Evolutionary conservation across 2,329 filamentous ascomycete genomes (phyloP).

Genomic region (Phialemoniopsis sp.): DNA sequence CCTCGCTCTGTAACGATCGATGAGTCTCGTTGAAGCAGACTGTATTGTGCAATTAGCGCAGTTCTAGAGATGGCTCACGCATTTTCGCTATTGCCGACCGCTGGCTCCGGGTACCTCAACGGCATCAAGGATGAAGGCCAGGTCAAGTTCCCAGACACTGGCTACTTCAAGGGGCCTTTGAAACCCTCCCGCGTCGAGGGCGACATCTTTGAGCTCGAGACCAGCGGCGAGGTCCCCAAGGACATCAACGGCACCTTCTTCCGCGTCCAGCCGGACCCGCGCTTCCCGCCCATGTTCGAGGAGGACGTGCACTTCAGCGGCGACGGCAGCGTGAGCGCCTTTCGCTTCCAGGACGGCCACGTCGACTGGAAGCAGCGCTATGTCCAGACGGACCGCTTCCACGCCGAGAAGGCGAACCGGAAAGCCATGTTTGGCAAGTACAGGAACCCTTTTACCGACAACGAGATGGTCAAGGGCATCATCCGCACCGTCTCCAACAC

Average conservation of each 20-base stretch:
- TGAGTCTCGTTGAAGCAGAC: too few relatives aligned
- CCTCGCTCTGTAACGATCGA: too few relatives aligned
- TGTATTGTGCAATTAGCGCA: too few relatives aligned
- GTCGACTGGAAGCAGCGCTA: conserved; percentile 38
- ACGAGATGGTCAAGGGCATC: conserved; percentile 48
- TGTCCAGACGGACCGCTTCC: conserved; percentile 31
- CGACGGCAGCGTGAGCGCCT: conserved; percentile 32
- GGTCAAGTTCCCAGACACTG: conserved; percentile 11
- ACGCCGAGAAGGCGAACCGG: conserved; percentile 20
- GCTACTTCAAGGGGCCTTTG: conserved; percentile 12
- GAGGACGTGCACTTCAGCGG: conserved; percentile 38
- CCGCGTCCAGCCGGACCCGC: conserved; percentile 47
- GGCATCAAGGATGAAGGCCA: conserved; percentile 10
- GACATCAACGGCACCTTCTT: conserved; percentile 44
- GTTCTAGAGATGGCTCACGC: conserved; percentile 15
- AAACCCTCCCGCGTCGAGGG: conserved; percentile 13
- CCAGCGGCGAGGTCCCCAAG: conserved; percentile 26
- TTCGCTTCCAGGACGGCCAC: conserved; percentile 31
- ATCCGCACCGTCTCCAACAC: conserved; percentile 56
- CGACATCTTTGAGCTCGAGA: conserved; percentile 15
- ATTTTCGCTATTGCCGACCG: conserved; percentile 12
- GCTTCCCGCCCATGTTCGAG: conserved; percentile 49
- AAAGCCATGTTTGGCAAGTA: conserved; percentile 47
- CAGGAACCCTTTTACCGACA: conserved; percentile 53
- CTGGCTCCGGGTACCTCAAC: conserved; percentile 12